Evolutionary conservation across 208 protist species (phyloP), one percentile per base, ranked within the genome.

Genomic region (Herpetomonas tarakana): DNA sequence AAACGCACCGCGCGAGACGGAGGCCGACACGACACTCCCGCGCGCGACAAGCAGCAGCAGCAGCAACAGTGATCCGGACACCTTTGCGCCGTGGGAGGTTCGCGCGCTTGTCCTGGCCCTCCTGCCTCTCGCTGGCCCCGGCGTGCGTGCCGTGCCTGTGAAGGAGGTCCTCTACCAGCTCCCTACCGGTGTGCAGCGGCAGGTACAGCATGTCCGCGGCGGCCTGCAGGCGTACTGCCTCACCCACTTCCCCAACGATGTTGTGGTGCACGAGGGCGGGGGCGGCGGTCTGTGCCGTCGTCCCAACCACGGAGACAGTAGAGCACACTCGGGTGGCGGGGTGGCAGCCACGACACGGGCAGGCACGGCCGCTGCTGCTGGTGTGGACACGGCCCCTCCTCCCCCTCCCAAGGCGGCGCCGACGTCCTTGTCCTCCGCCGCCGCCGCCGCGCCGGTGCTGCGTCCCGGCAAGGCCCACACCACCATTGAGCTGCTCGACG

Each of bases 71-170:
- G n/a, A n/a, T n/a, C n/a, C n/a, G 58, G 24, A 18, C 9, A 16
- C 52, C n/a, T 90, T 83, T 57, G 75, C 71, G 11, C 76, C 73
- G 28, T 86, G 74, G 70, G 83, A 90, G 57, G 68, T 90, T 26
- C 60, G 74, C 12, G 79, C 70, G 27, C 27, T 90, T 14, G 58
- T 89, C 21, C 60, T 81, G 27, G 55, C 76, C 4, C 70, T 80
- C 12, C 49, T 86, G 25, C 79, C 81, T 11, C 60, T 52, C 2
- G 63, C 31, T 12, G 53, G 55, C 21, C n/a, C 52, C 14, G 52
- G 56, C 12, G 47, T 63, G 41, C 2, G 65, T 22, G 63, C 74
- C n/a, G 56, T 56, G 19, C 53, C 65, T 1, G 70, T 62, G 7
- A 56, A 58, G 4, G 55, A 81, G 21, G 55, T 52, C 2, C 35